Base-by-base conservation (phyloP, 192 early-diverging fungal genomes). In the Bifiguratus adelaidae region DNA sequence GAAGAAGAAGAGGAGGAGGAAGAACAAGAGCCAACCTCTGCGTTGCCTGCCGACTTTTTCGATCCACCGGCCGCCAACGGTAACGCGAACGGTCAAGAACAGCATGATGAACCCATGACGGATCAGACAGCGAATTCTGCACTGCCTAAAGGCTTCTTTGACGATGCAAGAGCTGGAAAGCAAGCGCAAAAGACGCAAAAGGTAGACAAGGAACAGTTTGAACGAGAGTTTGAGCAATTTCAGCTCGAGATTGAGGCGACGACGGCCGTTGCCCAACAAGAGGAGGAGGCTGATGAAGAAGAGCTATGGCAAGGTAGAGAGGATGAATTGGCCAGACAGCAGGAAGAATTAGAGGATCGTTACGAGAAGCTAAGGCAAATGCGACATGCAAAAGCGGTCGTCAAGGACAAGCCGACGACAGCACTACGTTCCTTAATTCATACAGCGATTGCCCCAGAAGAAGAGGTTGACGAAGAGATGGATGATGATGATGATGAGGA, bases 111-210 rank as follows among this genome's bases (percentile, higher is more conserved):
- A n/a, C 32, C 32, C 32, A 8, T n/a, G 8, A n/a, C 32, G 8
- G 8, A 9, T n/a, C n/a, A 15, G 18, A 13, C 37, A 7, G 7
- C 37, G 5, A 15, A 15, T 5, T 40, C 37, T 40, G 21, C 37
- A 7, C 28, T 74, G 16, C 72, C 72, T n/a, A 47, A 61, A 23
- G 72, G 72, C n/a, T 74, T 74, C 37, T 74, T 74, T 50, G 72
- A 74, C 46, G 72, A 70, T 32, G 68, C 72, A 3, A 53, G 58
- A 16, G 47, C 58, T n/a, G 55, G 65, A 18, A 53, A 58, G 8
- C 24, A 32, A 4, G 35, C 48, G 7, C 41, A 48, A 27, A 55
- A 55, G n/a, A 44, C 33, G 15, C 49, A 41, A 29, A 43, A 52
- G 20, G 13, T 25, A 7, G 44, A 65, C 26, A n/a, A n/a, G n/a